A percentile compares a stretch with the other conserved stretches of the same genome.
Conservation (phyloP, 1,284 basidiomycete genomes). For the Leccinum subatratum region DNA sequence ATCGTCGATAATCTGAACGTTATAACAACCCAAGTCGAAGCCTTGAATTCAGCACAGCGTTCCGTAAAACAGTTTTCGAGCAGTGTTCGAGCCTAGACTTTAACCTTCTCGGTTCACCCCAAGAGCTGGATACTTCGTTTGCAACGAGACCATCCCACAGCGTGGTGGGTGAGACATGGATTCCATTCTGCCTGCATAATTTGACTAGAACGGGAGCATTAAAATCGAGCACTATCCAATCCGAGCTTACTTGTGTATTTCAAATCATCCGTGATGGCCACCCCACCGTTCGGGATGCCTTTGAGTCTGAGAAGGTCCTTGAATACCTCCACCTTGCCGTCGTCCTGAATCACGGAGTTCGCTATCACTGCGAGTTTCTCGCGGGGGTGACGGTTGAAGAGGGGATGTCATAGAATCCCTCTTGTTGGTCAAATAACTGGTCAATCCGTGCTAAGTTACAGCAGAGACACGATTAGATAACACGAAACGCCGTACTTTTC, state of each 20-base stretch:
- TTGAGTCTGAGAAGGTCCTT: slow-evolving; percentile 63
- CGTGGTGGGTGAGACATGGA: too few species aligned
- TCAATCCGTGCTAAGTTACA: slow-evolving; percentile 8
- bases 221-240: slow-evolving; percentile 1
- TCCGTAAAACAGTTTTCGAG: too few species aligned
- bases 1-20: not conserved
- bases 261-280: slow-evolving; percentile 74
- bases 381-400: slow-evolving; percentile 69
- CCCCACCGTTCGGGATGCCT: slow-evolving; percentile 67
- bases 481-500: slow-evolving; percentile 45
- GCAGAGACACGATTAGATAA: not conserved
- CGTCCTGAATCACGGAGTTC: slow-evolving; percentile 43
- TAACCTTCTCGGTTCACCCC: slow-evolving; percentile 67
- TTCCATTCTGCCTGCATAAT: too few species aligned
- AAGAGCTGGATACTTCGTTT: slow-evolving; percentile 43
- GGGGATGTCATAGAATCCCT: slow-evolving; percentile 75
- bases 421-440: slow-evolving; percentile 74
- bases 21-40: not conserved
- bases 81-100: slow-evolving; percentile 25
- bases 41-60: not conserved
- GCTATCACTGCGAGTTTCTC: slow-evolving; percentile 67
- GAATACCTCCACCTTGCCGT: slow-evolving; percentile 37
- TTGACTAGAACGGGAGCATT: slow-evolving; percentile 53
- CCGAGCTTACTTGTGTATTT: slow-evolving; percentile 73
- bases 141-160: too few species aligned